Conservation (phyloP, 352 stramenopile genomes). For the Globisporangium recalcitrans region DNA sequence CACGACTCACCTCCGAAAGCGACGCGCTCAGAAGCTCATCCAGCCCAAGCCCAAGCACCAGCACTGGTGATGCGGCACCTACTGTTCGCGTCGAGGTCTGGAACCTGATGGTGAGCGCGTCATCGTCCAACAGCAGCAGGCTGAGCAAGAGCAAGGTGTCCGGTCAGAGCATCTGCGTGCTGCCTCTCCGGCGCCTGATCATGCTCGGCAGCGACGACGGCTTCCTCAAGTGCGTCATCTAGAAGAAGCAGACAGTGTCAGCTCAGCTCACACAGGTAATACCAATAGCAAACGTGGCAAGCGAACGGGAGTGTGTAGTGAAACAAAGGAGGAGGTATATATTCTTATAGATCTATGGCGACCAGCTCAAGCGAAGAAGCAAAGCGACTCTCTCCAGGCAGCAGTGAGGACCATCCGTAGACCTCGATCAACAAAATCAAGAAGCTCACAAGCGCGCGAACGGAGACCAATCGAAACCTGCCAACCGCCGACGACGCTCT, state of each 20-base stretch:
- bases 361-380: neutral
- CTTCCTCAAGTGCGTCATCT: conserved; percentile 45
- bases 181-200: conserved; percentile 57
- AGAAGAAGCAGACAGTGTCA: too few species aligned
- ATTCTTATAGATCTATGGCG: conserved; percentile 12
- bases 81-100: conserved; percentile 40
- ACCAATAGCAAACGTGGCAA: neutral
- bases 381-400: neutral
- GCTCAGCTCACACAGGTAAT: neutral
- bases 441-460: neutral
- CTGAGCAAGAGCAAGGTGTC: conserved; percentile 44
- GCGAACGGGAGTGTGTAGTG: conserved; percentile 7
- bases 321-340: conserved; percentile 15
- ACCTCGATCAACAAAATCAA: conserved; percentile 13
- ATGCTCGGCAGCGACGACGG: conserved; percentile 63
- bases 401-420: neutral
- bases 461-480: neutral
- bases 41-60: neutral
- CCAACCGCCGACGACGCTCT: neutral
- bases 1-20: conserved; percentile 33
- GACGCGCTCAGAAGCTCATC: conserved; percentile 10
- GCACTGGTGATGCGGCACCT: conserved; percentile 8
- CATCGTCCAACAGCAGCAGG: conserved; percentile 18
- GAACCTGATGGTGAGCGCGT: conserved; percentile 37
- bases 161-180: conserved; percentile 33